These are phyloP conservation scores for Artemisia argyi DNA, from an alignment of 129 eudicot genomes.

Conservation along the genomic window DNA sequence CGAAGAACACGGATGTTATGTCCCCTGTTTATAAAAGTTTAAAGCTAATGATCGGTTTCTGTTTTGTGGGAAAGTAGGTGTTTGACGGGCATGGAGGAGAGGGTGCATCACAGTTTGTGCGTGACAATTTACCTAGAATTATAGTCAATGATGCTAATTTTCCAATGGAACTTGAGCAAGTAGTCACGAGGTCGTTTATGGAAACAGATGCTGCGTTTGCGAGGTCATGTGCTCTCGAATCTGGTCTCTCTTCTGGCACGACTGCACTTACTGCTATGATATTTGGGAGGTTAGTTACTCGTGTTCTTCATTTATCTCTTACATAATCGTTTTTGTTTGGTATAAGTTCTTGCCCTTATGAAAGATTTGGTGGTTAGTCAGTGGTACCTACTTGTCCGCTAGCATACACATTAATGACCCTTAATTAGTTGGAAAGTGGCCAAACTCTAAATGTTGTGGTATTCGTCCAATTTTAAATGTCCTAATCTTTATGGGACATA, in stretches of 20 bases:
- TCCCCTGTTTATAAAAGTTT: background rate
- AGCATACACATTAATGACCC: too few relatives aligned
- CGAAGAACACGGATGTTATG: background rate
- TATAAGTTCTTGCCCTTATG: background rate
- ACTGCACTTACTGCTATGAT: slow-evolving; percentile 97
- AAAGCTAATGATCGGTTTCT: slow-evolving; percentile 3
- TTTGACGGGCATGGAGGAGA: slow-evolving; percentile 97
- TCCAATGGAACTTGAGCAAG: slow-evolving; percentile 83
- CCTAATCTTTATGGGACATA: too few relatives aligned
- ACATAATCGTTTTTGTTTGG: slow-evolving; percentile 7
- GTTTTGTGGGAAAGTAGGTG: slow-evolving; percentile 45
- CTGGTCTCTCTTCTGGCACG: slow-evolving; percentile 39
- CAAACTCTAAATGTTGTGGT: too few relatives aligned
- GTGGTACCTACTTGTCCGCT: too few relatives aligned
- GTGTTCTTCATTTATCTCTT: slow-evolving; percentile 2
- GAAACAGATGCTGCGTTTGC: slow-evolving; percentile 86
- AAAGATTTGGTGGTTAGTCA: background rate
- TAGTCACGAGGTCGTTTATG: slow-evolving; percentile 69
- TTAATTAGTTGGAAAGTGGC: too few relatives aligned
- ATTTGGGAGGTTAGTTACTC: slow-evolving; percentile 63
- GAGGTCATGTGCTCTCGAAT: slow-evolving; percentile 66
- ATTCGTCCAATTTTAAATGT: too few relatives aligned
- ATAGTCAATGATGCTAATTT: slow-evolving; percentile 87
- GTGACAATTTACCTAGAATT: slow-evolving; percentile 78
- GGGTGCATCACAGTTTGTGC: slow-evolving; percentile 82